A percentile compares a stretch with the other conserved stretches of the same genome.
phyloP scores from a whole-genome alignment of 2,329 filamentous ascomycete genomes.

The Stemphylium beticola region DNA sequence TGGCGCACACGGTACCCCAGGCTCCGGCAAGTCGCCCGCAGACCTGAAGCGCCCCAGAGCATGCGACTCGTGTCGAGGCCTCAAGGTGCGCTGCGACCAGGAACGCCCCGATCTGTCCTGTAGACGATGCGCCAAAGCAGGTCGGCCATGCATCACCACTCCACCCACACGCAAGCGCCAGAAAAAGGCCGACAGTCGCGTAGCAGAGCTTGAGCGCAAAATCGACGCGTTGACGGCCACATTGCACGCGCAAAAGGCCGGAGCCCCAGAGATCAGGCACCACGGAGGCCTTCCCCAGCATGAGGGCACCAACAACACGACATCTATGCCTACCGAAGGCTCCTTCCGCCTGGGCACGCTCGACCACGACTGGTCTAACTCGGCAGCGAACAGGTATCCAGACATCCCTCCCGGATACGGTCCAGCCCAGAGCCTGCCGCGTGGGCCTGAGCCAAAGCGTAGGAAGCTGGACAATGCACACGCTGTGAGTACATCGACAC shows the following conservation, averaged over 20 bases:
- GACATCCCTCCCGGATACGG: conserved; percentile 42
- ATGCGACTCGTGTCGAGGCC: conserved; percentile 55
- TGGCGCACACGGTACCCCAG: conserved; percentile 35
- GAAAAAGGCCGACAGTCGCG: conserved; percentile 89
- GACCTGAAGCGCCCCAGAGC: conserved; percentile 56
- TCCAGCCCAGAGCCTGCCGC: conserved; percentile 39
- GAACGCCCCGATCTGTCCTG: conserved; percentile 67
- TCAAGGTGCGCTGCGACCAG: conserved; percentile 79
- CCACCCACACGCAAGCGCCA: conserved; percentile 78
- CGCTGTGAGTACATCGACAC: conserved; percentile 27
- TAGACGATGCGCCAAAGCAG: conserved; percentile 77
- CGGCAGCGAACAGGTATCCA: conserved; percentile 22
- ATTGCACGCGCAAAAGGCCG: conserved; percentile 64
- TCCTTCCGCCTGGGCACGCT: conserved; percentile 34
- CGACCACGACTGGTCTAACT: conserved; percentile 39
- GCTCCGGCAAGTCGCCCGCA: conserved; percentile 38
- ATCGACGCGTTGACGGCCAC: conserved; percentile 87
- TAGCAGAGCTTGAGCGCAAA: conserved; percentile 90
- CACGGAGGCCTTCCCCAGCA: conserved; percentile 33
- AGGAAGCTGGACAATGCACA: conserved; percentile 39
- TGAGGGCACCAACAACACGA: conserved; percentile 11
- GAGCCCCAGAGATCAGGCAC: conserved; percentile 26
- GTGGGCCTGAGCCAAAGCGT: conserved; percentile 41
- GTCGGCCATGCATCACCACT: conserved; percentile 71
- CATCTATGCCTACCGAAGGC: conserved; percentile 28